phyloP scores from a whole-genome alignment of 768 basidiomycete species.

The Artomyces pyxidatus region DNA sequence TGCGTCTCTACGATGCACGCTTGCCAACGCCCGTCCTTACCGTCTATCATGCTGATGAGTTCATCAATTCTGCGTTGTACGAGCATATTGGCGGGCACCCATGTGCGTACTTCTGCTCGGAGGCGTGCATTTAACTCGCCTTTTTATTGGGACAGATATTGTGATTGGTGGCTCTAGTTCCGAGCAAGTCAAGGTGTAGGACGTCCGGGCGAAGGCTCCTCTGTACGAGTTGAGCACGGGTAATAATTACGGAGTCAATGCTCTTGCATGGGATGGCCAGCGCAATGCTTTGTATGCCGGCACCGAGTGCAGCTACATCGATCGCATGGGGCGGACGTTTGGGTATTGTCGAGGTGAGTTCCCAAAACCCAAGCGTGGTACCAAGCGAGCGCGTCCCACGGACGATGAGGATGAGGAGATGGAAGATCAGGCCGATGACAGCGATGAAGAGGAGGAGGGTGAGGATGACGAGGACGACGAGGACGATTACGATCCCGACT shows the following conservation, averaged over 20 bases:
- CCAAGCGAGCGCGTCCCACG: not conserved
- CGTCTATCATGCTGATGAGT: slow-evolving; percentile 19
- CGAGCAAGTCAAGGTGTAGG: slow-evolving; percentile 35
- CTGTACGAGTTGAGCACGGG: slow-evolving; percentile 38
- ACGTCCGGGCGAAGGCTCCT: slow-evolving; percentile 27
- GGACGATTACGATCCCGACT: slow-evolving; percentile 27
- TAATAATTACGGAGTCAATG: slow-evolving; percentile 32
- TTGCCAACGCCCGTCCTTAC: slow-evolving; percentile 29
- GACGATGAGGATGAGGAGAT: not conserved
- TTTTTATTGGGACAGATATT: slow-evolving; percentile 13
- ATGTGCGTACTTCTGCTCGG: not conserved
- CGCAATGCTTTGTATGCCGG: slow-evolving; percentile 25
- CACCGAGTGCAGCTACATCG: slow-evolving; percentile 26
- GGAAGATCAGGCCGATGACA: slow-evolving; percentile 11
- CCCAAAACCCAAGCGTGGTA: slow-evolving; percentile 10
- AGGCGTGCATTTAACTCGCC: not conserved
- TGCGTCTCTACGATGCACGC: slow-evolving; percentile 32
- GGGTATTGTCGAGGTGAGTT: slow-evolving; percentile 20
- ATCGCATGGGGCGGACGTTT: slow-evolving; percentile 18
- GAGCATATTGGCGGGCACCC: slow-evolving; percentile 19
- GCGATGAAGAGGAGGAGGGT: slow-evolving; percentile 16
- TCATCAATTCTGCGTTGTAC: slow-evolving; percentile 20
- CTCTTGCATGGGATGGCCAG: slow-evolving; percentile 27
- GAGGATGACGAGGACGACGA: slow-evolving; percentile 17
- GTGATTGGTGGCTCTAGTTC: slow-evolving; percentile 21